Percentiles rank a stretch among this genome's conserved stretches.
These are phyloP conservation scores for Cudoniella acicularis DNA, from an alignment of 495 filamentous ascomycete genomes.

Conservation along the genomic window DNA sequence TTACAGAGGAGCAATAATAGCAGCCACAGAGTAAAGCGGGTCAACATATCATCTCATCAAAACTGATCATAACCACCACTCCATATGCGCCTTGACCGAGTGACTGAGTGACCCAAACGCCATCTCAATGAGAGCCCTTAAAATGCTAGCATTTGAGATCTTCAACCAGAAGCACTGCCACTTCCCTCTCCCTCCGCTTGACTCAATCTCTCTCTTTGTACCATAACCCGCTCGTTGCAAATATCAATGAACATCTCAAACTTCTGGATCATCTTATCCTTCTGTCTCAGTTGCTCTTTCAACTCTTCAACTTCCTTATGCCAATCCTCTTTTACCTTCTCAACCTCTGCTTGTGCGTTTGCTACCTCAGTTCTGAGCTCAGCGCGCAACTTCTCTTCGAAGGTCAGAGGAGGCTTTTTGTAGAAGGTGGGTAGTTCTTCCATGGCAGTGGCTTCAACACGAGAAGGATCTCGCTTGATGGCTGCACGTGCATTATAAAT, in stretches of 20 bases:
- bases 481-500: slow-evolving; percentile 57
- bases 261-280: slow-evolving; percentile 50
- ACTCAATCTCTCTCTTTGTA: slow-evolving; percentile 38
- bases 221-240: slow-evolving; percentile 54
- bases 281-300: slow-evolving; percentile 43
- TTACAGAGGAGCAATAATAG: not conserved
- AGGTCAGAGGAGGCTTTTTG: slow-evolving; percentile 47
- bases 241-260: slow-evolving; percentile 61
- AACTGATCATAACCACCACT: too few species aligned
- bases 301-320: slow-evolving; percentile 47
- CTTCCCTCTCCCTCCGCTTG: slow-evolving; percentile 20
- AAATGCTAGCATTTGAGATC: not conserved
- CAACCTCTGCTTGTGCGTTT: slow-evolving; percentile 42
- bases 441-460: slow-evolving; percentile 45
- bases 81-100: too few species aligned
- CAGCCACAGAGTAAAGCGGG: too few species aligned
- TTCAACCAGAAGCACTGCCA: slow-evolving; percentile 2
- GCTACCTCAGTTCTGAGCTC: slow-evolving; percentile 50
- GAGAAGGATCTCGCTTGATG: slow-evolving; percentile 54
- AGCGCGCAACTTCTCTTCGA: slow-evolving; percentile 51
- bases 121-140: not conserved
- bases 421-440: slow-evolving; percentile 53
- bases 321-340: slow-evolving; percentile 41
- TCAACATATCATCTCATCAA: not conserved
- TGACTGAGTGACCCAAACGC: not conserved